Conservation (phyloP, 1,284 basidiomycete genomes). For the Peniophora sp. region DNA sequence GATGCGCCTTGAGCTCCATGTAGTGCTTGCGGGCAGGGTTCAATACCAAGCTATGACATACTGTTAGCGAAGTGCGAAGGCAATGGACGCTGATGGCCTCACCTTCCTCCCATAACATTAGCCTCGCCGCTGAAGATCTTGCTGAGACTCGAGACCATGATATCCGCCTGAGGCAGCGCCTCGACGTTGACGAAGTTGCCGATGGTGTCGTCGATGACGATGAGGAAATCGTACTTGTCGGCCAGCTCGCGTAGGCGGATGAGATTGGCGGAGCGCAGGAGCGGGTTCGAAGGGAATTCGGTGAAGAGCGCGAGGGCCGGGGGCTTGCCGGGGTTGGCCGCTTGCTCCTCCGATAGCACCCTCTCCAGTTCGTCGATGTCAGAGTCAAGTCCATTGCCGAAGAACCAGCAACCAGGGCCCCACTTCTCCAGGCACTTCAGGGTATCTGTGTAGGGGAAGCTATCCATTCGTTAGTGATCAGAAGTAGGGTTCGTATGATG, state of each 20-base stretch:
- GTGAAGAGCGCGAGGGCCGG: slow-evolving; percentile 66
- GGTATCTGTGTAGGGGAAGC: slow-evolving; percentile 98
- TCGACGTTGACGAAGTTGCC: slow-evolving; percentile 97
- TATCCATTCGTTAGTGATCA: slow-evolving; percentile 22
- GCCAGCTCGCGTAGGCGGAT: slow-evolving; percentile 75
- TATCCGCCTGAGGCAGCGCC: slow-evolving; percentile 83
- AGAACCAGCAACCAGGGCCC: slow-evolving; percentile 92
- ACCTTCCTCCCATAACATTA: slow-evolving; percentile 98
- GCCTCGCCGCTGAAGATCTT: slow-evolving; percentile 95
- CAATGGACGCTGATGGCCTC: slow-evolving; percentile 16
- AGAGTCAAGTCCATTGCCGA: slow-evolving; percentile 72
- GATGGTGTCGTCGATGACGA: slow-evolving; percentile 94
- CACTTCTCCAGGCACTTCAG: slow-evolving; percentile 95
- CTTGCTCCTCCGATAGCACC: slow-evolving; percentile 45
- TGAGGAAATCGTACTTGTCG: slow-evolving; percentile 82
- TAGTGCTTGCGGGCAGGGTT: slow-evolving; percentile 44
- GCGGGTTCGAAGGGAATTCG: slow-evolving; percentile 93
- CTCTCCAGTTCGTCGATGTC: slow-evolving; percentile 73
- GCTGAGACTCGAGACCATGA: slow-evolving; percentile 90
- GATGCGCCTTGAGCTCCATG: slow-evolving; percentile 27
- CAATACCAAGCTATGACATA: slow-evolving; percentile 35
- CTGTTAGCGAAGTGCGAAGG: neutral
- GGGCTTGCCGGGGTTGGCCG: slow-evolving; percentile 32
- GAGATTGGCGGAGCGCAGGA: slow-evolving; percentile 81
- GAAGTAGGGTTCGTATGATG: slow-evolving; percentile 16